A percentile compares a stretch with the other conserved stretches of the same genome.
These are phyloP conservation scores for Neurospora sp. DNA, from an alignment of 495 filamentous ascomycete species.

Conservation along the genomic window DNA sequence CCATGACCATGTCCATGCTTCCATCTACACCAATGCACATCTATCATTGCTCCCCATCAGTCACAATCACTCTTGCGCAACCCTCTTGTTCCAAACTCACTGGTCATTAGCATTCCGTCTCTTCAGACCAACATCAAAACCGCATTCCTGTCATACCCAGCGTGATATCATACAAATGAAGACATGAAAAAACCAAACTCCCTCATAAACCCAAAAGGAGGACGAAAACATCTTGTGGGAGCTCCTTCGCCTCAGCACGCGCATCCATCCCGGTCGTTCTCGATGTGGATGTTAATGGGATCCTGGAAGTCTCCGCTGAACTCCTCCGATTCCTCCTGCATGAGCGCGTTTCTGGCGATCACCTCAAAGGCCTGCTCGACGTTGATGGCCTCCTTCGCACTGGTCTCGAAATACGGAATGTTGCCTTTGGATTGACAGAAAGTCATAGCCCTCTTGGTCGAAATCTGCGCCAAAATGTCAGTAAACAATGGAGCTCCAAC, in stretches of 20 bases:
- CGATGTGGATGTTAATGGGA: conserved; percentile 92
- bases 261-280: conserved; percentile 84
- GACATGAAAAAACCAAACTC: neutral
- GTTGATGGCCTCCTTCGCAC: conserved; percentile 96
- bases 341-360: conserved; percentile 91
- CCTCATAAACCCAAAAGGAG: conserved; percentile 2
- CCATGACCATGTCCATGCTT: neutral
- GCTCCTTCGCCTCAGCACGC: conserved; percentile 50
- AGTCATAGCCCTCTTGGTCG: conserved; percentile 86
- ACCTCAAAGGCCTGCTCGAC: conserved; percentile 99
- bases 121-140: conserved; percentile 7
- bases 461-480: conserved; percentile 48
- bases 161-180: conserved; percentile 25
- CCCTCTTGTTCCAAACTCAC: neutral
- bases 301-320: conserved; percentile 88
- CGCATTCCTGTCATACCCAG: conserved; percentile 13
- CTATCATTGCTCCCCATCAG: neutral
- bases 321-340: conserved; percentile 93
- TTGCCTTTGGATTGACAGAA: conserved; percentile 96
- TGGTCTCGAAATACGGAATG: conserved; percentile 98
- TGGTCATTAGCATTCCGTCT: conserved; percentile 3
- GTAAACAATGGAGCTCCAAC: neutral
- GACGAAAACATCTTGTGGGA: neutral
- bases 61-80: neutral
- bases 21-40: conserved; percentile 11